Base-by-base conservation (phyloP, 2,329 filamentous ascomycete genomes). In the Albifimbria verrucaria region DNA sequence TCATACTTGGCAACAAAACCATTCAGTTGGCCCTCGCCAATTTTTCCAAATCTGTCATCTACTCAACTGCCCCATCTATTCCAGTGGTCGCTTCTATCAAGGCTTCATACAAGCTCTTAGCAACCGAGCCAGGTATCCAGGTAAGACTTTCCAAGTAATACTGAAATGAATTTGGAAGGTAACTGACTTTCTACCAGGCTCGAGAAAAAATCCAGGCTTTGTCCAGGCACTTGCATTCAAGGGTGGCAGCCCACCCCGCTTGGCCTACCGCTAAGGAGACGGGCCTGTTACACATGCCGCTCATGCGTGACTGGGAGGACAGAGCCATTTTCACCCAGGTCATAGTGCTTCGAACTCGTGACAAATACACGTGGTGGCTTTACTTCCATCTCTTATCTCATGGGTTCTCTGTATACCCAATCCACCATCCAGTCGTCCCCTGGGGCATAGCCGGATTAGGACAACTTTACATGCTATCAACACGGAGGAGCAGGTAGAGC, bases 401-500 rank as follows among this genome's bases (percentile, higher is more conserved):
- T 2, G 45, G 49, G 17, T 53, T 62, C 47, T 56, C 26, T 17
- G 59, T 50, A 2, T 64, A 54, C 28, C 59, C 72, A 9, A 64
- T 77, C 2, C 67, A 68, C 6, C 62, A 67, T 48, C n/a, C n/a
- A n/a, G n/a, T n/a, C n/a, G n/a, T n/a, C 75, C 74, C 1, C 68
- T 67, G 36, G 73, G 73, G 0, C 61, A 67, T 18, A 64, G 64
- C 44, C 62, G 75, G 9, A 57, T 77, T 2, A 62, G 72, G 24
- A 52, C 77, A 1, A 67, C 70, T 20, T 55, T 78, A 22, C 73
- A 78, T 55, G 72, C 71, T 3, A 62, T 61, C 4, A 76, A 76
- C 48, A 75, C 70, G 2, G 54, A 62, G 20, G 62, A 57, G 1
- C 60, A 77, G 36, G 59, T 75, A 2, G 52, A 65, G 4, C 49